A percentile compares a stretch with the other conserved stretches of the same genome.
phyloP scores from a whole-genome alignment of 2,329 filamentous ascomycete genomes.

The Fusarium sulawesiense region DNA sequence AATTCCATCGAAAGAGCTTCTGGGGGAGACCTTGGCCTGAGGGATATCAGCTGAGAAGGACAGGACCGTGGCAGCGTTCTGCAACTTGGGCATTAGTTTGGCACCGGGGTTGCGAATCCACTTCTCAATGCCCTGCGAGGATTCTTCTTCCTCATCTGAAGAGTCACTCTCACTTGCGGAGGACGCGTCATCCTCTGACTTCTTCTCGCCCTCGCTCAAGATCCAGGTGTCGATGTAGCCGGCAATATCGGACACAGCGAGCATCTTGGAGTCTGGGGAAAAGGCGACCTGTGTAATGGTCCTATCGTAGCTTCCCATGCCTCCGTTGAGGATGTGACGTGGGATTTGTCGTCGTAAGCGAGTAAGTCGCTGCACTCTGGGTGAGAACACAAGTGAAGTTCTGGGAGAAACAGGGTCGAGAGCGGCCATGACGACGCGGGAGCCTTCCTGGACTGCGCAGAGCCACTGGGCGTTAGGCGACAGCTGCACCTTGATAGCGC shows the following conservation, averaged over 20 bases:
- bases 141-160: slow-evolving; percentile 59
- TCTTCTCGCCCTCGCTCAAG: slow-evolving; percentile 58
- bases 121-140: slow-evolving; percentile 57
- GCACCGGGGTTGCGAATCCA: slow-evolving; percentile 83
- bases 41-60: slow-evolving; percentile 71
- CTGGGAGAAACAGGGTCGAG: slow-evolving; percentile 38
- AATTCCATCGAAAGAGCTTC: slow-evolving; percentile 40
- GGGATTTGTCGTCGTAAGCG: slow-evolving; percentile 66
- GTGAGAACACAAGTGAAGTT: slow-evolving; percentile 47
- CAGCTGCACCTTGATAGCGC: slow-evolving; percentile 76
- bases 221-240: slow-evolving; percentile 92
- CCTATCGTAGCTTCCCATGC: slow-evolving; percentile 80
- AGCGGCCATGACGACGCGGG: slow-evolving; percentile 62
- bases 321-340: slow-evolving; percentile 69
- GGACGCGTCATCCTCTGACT: slow-evolving; percentile 50
- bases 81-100: slow-evolving; percentile 75
- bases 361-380: slow-evolving; percentile 57
- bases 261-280: slow-evolving; percentile 80
- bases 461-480: slow-evolving; percentile 79
- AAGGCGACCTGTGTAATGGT: slow-evolving; percentile 81
- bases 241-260: slow-evolving; percentile 83
- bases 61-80: slow-evolving; percentile 72
- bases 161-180: slow-evolving; percentile 55
- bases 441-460: slow-evolving; percentile 71
- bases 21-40: slow-evolving; percentile 40